Evolutionary conservation across 2,329 filamentous ascomycete species (phyloP).

Genomic region (Beauveria brongniartii): DNA sequence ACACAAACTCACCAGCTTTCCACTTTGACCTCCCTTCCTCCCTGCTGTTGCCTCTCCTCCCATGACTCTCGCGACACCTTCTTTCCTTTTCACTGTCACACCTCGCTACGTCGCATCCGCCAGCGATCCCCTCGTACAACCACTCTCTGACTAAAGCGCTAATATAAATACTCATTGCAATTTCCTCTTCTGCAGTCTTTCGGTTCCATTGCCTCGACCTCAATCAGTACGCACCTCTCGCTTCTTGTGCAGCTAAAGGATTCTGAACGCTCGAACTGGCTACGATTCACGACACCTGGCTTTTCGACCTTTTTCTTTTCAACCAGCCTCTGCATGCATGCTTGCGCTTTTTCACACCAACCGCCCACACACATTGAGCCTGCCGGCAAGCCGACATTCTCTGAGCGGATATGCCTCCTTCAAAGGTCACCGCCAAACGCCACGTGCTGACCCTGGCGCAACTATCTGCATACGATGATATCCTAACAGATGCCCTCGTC

Average conservation of each 20-base stretch:
- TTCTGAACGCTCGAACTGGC: background rate
- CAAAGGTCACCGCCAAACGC: conserved; percentile 42
- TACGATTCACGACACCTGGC: background rate
- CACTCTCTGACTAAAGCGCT: background rate
- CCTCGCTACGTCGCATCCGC: background rate
- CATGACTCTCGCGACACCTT: background rate
- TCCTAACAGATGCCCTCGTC: conserved; percentile 88
- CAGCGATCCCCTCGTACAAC: background rate
- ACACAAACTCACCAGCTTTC: background rate
- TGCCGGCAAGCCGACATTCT: background rate
- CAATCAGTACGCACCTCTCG: background rate
- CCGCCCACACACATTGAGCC: background rate
- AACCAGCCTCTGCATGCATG: background rate
- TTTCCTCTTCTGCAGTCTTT: background rate
- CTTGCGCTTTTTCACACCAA: background rate
- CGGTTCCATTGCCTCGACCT: background rate
- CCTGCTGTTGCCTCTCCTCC: background rate
- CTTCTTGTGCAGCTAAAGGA: background rate
- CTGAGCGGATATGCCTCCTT: conserved; percentile 27
- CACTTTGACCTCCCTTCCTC: background rate
- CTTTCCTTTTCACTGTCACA: background rate
- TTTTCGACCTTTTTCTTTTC: background rate
- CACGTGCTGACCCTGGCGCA: conserved; percentile 77
- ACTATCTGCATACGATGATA: conserved; percentile 88
- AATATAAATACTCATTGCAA: background rate